phyloP scores from a whole-genome alignment of 805 yeast genomes.

The Nakazawaea populi region DNA sequence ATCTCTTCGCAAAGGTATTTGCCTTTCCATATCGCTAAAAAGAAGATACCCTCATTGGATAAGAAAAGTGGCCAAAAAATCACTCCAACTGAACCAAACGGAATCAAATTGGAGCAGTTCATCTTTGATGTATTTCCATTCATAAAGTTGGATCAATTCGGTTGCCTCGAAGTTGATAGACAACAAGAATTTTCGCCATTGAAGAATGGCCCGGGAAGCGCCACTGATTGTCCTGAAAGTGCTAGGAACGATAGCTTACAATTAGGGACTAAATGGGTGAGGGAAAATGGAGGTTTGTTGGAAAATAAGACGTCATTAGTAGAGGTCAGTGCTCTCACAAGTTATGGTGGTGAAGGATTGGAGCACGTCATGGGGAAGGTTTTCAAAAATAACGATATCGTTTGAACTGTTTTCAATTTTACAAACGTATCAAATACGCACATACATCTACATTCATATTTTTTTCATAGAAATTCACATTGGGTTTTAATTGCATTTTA shows the following conservation, averaged over 20 bases:
- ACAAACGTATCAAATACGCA: too few species aligned
- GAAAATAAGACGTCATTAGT: slow-evolving; percentile 40
- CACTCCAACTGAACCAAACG: slow-evolving; percentile 77
- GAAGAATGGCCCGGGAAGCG: slow-evolving; percentile 84
- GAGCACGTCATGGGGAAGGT: slow-evolving; percentile 45
- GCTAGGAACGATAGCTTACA: slow-evolving; percentile 60
- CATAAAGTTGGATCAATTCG: slow-evolving; percentile 66
- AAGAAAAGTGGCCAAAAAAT: slow-evolving; percentile 40
- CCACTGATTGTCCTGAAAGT: slow-evolving; percentile 79
- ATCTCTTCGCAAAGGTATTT: slow-evolving; percentile 53
- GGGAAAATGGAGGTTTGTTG: slow-evolving; percentile 60
- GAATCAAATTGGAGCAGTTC: slow-evolving; percentile 92
- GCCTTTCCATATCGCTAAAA: slow-evolving; percentile 94
- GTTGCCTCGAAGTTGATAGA: slow-evolving; percentile 88
- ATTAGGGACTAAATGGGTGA: slow-evolving; percentile 72
- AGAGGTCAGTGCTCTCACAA: slow-evolving; percentile 72
- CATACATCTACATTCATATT: too few species aligned
- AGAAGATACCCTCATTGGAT: slow-evolving; percentile 65
- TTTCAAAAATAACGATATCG: slow-evolving; percentile 18
- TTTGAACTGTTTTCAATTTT: neutral
- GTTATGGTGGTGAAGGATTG: slow-evolving; percentile 73
- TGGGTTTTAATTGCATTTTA: neutral
- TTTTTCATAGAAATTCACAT: too few species aligned
- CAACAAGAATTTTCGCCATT: slow-evolving; percentile 85
- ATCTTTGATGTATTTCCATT: slow-evolving; percentile 93